Evolutionary conservation across 129 eudicot species (phyloP), one percentile per base, ranked within the genome.

Genomic region (Apium graveolens): DNA sequence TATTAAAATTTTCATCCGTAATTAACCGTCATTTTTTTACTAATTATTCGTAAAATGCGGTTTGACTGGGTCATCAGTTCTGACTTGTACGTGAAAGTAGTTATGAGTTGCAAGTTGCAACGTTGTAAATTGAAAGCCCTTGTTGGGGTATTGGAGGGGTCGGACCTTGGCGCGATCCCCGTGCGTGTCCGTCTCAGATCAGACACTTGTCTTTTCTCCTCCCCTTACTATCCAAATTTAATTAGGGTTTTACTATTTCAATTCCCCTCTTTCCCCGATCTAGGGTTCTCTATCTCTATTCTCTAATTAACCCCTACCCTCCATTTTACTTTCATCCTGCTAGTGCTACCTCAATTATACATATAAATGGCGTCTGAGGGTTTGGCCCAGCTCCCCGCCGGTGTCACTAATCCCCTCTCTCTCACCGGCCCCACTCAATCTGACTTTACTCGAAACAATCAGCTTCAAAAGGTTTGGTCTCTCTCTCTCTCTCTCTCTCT

Each of bases 381-480:
- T 60, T 60, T 60, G 32, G 32, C 12, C 21, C 57, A 44, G 77
- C 38, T 18, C 20, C 34, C 21, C 6, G 62, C n/a, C 45, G 45
- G 68, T 20, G 79, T 48, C 20, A 76, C 79, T 20, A 76, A 32
- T 31, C 79, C 79, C 45, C 69, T 76, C n/a, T 76, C 79, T 18
- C 43, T 35, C 41, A 41, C 79, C 20, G 79, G 79, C 14, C 79
- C 79, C 38, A 29, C 79, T 20, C 44, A 48, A 14, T 12, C 79
- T 11, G 79, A 76, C 69, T 76, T 48, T 17, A 18, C 11, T 49
- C 37, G 79, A 1, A 32, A 26, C 79, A 34, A 31, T 12, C 45
- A 76, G 3, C 53, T 76, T 41, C 45, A 76, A 29, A 76, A 51
- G 79, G 79, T 76, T 57, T 17, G 10, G 32, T 53, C 62, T 53